These are phyloP conservation scores for Eucalyptus tenuipes DNA, from an alignment of 345 rosid genomes.

Conservation along the genomic window DNA sequence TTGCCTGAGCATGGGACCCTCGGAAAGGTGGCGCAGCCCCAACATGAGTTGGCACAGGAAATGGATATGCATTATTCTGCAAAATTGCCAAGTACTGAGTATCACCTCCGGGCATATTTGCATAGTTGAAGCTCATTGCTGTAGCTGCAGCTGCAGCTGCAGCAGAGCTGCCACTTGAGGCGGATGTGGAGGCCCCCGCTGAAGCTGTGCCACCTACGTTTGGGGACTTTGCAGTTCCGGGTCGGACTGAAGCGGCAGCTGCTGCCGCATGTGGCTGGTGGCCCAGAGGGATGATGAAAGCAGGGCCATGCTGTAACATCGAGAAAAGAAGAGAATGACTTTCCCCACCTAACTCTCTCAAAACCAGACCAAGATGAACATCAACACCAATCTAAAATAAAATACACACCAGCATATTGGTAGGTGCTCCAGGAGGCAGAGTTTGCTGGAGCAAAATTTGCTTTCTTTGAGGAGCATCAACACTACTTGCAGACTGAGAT, in stretches of 20 bases:
- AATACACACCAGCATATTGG: constrained; percentile 55
- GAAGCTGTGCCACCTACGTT: constrained; percentile 8
- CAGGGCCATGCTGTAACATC: constrained; percentile 58
- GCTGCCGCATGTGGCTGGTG: constrained; percentile 81
- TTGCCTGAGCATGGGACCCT: constrained; percentile 59
- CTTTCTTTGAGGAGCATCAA: constrained; percentile 69
- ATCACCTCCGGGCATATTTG: constrained; percentile 70
- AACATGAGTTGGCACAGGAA: constrained; percentile 84
- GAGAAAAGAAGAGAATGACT: neutral
- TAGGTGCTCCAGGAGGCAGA: constrained; percentile 66
- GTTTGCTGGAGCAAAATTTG: constrained; percentile 80
- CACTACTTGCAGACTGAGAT: constrained; percentile 34
- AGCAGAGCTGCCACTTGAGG: constrained; percentile 32
- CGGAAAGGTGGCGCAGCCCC: constrained; percentile 63
- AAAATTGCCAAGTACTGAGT: constrained; percentile 83
- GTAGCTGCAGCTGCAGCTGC: constrained; percentile 47
- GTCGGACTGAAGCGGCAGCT: constrained; percentile 48
- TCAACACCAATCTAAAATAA: neutral
- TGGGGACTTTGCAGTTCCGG: constrained; percentile 25
- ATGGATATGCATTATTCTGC: constrained; percentile 73
- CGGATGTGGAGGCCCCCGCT: constrained; percentile 24
- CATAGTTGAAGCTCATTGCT: constrained; percentile 78
- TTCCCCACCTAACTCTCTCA: neutral
- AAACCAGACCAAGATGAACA: neutral
- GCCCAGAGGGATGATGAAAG: constrained; percentile 80